Conservation (phyloP, 139 green algal species). For the Tetradesmus lagerheimii region DNA sequence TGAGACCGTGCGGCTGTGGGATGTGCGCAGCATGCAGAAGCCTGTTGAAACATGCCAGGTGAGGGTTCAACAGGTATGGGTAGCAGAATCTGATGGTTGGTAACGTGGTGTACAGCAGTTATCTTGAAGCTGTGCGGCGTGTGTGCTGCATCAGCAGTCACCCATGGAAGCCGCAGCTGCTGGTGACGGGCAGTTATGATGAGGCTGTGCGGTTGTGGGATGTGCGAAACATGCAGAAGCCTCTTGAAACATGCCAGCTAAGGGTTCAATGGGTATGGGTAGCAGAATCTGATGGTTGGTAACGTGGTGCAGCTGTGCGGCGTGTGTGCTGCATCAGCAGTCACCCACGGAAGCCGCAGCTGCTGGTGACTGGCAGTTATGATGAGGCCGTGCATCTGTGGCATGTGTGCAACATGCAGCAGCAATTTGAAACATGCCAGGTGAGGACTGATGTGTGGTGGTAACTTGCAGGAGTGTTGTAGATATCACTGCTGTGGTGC, state of each 20-base stretch:
- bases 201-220: conserved; percentile 89
- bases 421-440: conserved; percentile 54
- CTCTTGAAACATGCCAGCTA: conserved; percentile 54
- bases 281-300: too few species aligned
- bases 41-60: conserved; percentile 61
- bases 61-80: too few species aligned
- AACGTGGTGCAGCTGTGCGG: too few species aligned
- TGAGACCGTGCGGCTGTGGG: conserved; percentile 87
- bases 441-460: too few species aligned
- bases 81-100: too few species aligned
- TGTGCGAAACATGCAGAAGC: conserved; percentile 45
- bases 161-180: too few species aligned
- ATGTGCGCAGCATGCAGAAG: conserved; percentile 55
- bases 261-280: neutral
- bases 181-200: conserved; percentile 92
- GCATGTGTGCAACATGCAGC: conserved; percentile 63
- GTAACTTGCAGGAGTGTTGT: too few species aligned
- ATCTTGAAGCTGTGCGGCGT: too few species aligned
- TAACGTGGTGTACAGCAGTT: too few species aligned
- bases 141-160: neutral
- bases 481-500: too few species aligned
- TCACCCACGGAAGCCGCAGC: too few species aligned
- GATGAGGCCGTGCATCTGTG: conserved; percentile 88
- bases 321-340: neutral
- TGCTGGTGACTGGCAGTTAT: conserved; percentile 90